Conservation (phyloP, 257 asterid genomes). For the Cinchona pubescens region DNA sequence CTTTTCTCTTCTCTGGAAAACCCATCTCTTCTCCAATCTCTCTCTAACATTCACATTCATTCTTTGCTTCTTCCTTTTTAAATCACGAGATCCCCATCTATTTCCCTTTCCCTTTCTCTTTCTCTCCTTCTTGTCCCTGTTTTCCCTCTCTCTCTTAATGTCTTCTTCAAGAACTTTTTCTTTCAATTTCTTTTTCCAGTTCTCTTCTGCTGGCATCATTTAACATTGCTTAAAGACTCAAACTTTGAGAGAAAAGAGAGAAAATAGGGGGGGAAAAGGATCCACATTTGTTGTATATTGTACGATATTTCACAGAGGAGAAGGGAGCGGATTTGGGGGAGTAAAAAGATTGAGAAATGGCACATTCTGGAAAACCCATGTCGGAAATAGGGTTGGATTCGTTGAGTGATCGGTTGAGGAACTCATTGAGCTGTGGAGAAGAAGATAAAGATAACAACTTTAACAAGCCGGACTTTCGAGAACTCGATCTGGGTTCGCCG, state of each 20-base stretch:
- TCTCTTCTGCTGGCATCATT: constrained; percentile 2
- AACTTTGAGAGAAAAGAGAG: neutral
- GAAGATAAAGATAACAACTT: constrained; percentile 27
- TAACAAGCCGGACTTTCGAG: constrained; percentile 79
- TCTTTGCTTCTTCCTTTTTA: constrained; percentile 47
- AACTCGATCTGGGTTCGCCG: constrained; percentile 79
- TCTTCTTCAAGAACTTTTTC: constrained; percentile 21
- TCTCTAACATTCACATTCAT: constrained; percentile 58
- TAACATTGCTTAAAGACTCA: neutral
- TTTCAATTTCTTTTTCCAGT: constrained; percentile 12
- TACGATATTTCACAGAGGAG: neutral
- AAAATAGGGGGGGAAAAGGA: neutral
- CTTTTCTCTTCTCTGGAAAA: constrained; percentile 36
- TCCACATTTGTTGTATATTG: neutral
- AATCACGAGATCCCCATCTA: constrained; percentile 74
- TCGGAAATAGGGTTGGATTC: constrained; percentile 37
- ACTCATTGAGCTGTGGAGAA: constrained; percentile 30
- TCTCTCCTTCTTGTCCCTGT: neutral
- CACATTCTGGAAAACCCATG: constrained; percentile 39
- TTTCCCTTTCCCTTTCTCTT: constrained; percentile 24
- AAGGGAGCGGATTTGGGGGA: constrained; percentile 12
- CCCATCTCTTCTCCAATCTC: constrained; percentile 21
- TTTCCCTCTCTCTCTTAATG: constrained; percentile 14
- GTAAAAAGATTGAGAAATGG: constrained; percentile 29
- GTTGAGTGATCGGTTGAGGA: constrained; percentile 52